phyloP scores from a whole-genome alignment of 2,329 filamentous ascomycete genomes.

The Pseudocercospora fuligena region DNA sequence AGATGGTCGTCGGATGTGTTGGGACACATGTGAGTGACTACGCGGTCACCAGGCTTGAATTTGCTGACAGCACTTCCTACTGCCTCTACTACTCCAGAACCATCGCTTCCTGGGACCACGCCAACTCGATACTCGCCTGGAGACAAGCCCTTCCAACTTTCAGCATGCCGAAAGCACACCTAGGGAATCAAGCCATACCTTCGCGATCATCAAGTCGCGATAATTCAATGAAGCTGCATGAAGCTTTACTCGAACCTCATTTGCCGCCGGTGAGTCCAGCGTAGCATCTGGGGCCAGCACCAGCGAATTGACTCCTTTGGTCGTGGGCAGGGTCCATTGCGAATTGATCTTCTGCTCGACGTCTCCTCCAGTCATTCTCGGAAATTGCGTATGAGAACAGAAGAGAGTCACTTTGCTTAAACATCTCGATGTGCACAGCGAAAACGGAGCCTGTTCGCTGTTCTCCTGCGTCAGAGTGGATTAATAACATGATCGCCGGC shows the following conservation, averaged over 20 bases:
- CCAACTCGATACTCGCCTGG: slow-evolving; percentile 17
- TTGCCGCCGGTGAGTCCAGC: slow-evolving; percentile 23
- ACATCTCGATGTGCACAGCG: neutral
- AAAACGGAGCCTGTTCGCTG: neutral
- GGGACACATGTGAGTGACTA: slow-evolving; percentile 41
- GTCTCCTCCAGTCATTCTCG: neutral
- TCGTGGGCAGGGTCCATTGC: slow-evolving; percentile 19
- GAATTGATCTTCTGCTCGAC: neutral
- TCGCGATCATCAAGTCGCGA: slow-evolving; percentile 49
- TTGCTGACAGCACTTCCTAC: slow-evolving; percentile 61
- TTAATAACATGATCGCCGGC: slow-evolving; percentile 3
- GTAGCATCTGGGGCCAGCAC: slow-evolving; percentile 25
- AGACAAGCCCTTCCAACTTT: slow-evolving; percentile 6
- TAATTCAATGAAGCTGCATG: slow-evolving; percentile 50
- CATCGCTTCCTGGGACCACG: slow-evolving; percentile 27
- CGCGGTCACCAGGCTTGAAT: slow-evolving; percentile 62
- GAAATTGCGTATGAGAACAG: too few species aligned
- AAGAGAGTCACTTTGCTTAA: neutral
- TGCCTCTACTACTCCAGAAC: slow-evolving; percentile 49
- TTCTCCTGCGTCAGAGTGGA: neutral
- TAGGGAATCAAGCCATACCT: slow-evolving; percentile 28
- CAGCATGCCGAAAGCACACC: neutral
- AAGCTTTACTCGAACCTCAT: slow-evolving; percentile 33
- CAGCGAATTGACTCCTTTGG: slow-evolving; percentile 23
- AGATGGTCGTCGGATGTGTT: slow-evolving; percentile 12